Evolutionary conservation across 2,329 filamentous ascomycete species (phyloP).

Genomic region (Fusarium staphyleae): DNA sequence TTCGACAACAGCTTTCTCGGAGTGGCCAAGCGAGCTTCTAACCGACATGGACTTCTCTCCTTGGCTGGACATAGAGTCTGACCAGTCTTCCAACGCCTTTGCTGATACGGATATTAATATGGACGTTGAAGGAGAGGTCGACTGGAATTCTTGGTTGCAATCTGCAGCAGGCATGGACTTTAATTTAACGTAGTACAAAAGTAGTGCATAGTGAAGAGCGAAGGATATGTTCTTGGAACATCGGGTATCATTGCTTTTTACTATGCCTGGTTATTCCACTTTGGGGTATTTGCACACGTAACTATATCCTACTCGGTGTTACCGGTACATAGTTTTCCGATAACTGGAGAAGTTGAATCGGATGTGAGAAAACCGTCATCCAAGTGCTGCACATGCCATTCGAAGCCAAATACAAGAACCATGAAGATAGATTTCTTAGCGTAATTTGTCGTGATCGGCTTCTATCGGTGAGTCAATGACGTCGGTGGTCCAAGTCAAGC

Average conservation of each 20-base stretch:
- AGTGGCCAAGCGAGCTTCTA: not conserved
- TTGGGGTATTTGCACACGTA: too few species aligned
- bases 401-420: too few species aligned
- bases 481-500: conserved; percentile 29
- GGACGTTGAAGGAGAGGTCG: conserved; percentile 42
- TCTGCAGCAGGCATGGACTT: conserved; percentile 45
- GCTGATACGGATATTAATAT: conserved; percentile 39
- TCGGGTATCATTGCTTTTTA: not conserved
- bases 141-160: conserved; percentile 50
- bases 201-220: not conserved
- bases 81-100: conserved; percentile 43
- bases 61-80: conserved; percentile 47
- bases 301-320: too few species aligned
- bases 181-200: conserved; percentile 4
- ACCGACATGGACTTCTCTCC: conserved; percentile 32
- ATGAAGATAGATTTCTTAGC: too few species aligned
- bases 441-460: too few species aligned
- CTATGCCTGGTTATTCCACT: too few species aligned
- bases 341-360: too few species aligned
- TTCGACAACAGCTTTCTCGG: conserved; percentile 1
- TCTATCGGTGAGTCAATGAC: conserved; percentile 24
- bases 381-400: too few species aligned
- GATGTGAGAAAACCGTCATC: too few species aligned
- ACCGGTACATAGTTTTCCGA: too few species aligned
- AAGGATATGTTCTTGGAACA: not conserved